A percentile compares a stretch with the other conserved stretches of the same genome.
These are phyloP conservation scores for Hymenoscyphus fructigenus DNA, from an alignment of 2,329 filamentous ascomycete genomes.

Conservation along the genomic window DNA sequence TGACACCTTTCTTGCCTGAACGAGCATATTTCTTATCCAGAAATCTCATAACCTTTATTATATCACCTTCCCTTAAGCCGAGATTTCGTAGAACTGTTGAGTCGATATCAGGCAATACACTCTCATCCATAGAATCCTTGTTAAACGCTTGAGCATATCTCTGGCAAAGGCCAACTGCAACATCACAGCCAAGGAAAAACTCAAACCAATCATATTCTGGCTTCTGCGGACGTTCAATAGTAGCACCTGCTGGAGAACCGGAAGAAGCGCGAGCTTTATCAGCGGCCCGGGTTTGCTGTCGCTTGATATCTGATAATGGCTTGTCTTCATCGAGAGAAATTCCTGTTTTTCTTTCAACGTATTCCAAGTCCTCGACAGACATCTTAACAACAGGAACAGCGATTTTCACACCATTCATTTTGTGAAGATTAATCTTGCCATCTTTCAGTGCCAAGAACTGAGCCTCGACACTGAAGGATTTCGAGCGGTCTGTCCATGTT, in stretches of 20 bases:
- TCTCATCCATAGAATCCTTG: slow-evolving; percentile 94
- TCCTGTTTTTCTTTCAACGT: slow-evolving; percentile 85
- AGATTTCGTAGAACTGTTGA: slow-evolving; percentile 78
- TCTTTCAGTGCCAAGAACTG: slow-evolving; percentile 94
- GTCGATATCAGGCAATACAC: slow-evolving; percentile 85
- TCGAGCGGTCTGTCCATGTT: slow-evolving; percentile 92
- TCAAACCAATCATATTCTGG: slow-evolving; percentile 97
- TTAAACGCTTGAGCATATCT: slow-evolving; percentile 87
- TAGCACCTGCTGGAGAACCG: slow-evolving; percentile 53
- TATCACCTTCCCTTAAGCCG: slow-evolving; percentile 94
- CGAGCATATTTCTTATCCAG: slow-evolving; percentile 80
- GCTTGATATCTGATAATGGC: slow-evolving; percentile 80
- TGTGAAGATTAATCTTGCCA: slow-evolving; percentile 96
- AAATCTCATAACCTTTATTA: slow-evolving; percentile 89
- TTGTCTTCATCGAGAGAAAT: slow-evolving; percentile 89
- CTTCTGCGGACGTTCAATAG: slow-evolving; percentile 59
- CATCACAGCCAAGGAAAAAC: slow-evolving; percentile 91
- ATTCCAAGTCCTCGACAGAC: slow-evolving; percentile 92
- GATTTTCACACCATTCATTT: slow-evolving; percentile 97
- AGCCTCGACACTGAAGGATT: slow-evolving; percentile 95
- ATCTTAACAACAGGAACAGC: slow-evolving; percentile 94
- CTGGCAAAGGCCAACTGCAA: slow-evolving; percentile 90
- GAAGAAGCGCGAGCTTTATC: slow-evolving; percentile 31
- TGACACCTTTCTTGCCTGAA: slow-evolving; percentile 53
- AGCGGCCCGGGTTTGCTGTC: slow-evolving; percentile 27